Evolutionary conservation across 192 early-diverging fungal species (phyloP), one percentile per base, ranked within the genome.

Genomic region (Blastocladiella britannica): DNA sequence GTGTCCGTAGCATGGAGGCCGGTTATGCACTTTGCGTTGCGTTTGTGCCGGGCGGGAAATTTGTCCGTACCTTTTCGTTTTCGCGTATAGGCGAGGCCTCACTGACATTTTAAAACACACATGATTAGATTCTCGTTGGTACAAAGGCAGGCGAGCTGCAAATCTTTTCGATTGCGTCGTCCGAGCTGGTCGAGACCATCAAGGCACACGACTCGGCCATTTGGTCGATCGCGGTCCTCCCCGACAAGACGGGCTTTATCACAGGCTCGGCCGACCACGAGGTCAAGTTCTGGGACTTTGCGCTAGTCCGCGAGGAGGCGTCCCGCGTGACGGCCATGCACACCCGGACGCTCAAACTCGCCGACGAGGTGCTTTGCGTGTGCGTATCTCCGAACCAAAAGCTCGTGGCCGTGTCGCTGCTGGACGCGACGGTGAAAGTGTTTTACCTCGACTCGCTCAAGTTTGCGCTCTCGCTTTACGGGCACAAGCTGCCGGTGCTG

Each of bases 271-370:
- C 84, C 6, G 94, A 96, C 69, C 89, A 94, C 63, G 78, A 86
- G 56, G 89, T 98, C 60, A 95, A 93, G 72, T 96, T 98, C 65
- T 98, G 92, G 92, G 85, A 89, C 66, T 88, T 95, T 66, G 82
- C 83, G 60, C 77, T 92, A 62, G 67, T 85, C 25, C 70, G 64
- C 9, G 28, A 47, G 22, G 51, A 57, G 24, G 26, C 51, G 22
- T 81, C 82, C 51, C 71, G 82, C 22, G 73, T 91, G 43, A 85
- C 89, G 0, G 71, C 91, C 58, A 73, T 79, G 29, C 93, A 94
- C 55, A 79, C 78, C 60, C 82, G 91, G 59, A 94, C 92, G 8
- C 75, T 98, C 29, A 87, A 87, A 60, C 83, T 98, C 85, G 84
- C 87, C 3, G 92, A 98, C 62, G 88, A 91, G 55, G 88, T 94